Base-by-base conservation (phyloP, 176 grass and related monocot genomes). In the Carex parvula region DNA sequence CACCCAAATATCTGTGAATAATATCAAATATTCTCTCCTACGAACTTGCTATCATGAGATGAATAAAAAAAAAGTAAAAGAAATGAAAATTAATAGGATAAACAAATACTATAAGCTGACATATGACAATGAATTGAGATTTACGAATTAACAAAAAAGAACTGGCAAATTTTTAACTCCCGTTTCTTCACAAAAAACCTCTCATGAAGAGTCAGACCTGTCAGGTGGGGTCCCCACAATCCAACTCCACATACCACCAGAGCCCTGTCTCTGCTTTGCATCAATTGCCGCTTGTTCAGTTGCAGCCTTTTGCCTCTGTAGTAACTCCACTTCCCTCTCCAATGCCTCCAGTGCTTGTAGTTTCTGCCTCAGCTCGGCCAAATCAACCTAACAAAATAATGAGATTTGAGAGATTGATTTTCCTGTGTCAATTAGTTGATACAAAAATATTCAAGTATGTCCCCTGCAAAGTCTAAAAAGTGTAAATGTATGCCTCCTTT, bases 161-260 rank as follows among this genome's bases (percentile, higher is more conserved):
- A 48, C 30, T 33, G 39, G 8, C n/a, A 20, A 81, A 42, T 54
- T 67, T 83, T 63, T 56, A 64, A 37, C 81, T 54, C 59, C 60
- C 18, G 22, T 66, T 17, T 52, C 41, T 69, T 54, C 42, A 63
- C 41, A 77, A 65, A 57, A 67, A 81, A 16, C 46, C 42, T 58
- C 16, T 62, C 12, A 63, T 52, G 55, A 92, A 10, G 94, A 90
- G 5, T 89, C 90, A 17, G 90, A 89, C 14, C 79, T 78, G 13
- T 94, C 94, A 2, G 91, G 61, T 12, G 96, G 91, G 70, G 70
- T 92, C 81, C 97, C 93, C 8, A 88, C 97, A 11, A 99, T 85
- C 97, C 97, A 99, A 70, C 93, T 88, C 97, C 97, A 99, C 71
- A 99, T 87, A 48, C 97, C 93, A 33, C 91, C 81, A 6, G 97